Evolutionary conservation across 106 monocot species (phyloP), one percentile per base, ranked within the genome.

Genomic region (Apostasia ramifera): DNA sequence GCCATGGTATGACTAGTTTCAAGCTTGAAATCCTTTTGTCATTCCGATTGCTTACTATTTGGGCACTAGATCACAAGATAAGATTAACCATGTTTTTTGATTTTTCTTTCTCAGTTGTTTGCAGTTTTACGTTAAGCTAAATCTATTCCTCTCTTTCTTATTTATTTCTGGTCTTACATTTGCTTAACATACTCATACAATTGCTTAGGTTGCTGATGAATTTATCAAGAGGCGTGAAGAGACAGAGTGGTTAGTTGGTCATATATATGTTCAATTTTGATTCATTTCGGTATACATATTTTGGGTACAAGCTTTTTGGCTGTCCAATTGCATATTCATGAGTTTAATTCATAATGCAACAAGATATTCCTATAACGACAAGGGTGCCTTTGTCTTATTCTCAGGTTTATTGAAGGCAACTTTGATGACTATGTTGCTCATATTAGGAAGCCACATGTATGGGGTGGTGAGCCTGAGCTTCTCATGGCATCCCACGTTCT

Each of bases 401-500:
- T 71, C 71, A 97, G 97, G 97, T 92, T 97, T 78, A 52, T 97
- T 54, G 97, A 97, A 65, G 97, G 97, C 15, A 84, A 92, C 76
- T 97, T 97, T 75, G 89, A 97, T 73, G 70, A 71, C 45, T 97
- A 97, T 59, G 79, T 97, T 54, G 78, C 92, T 3, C 78, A 80
- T 3, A 97, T 97, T 45, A 89, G 97, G 50, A 84, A 59, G 72
- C 92, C 87, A 68, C 97, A 97, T 85, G 97, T 87, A 38, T 97
- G 97, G 97, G 97, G 97, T 57, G 97, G 97, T 44, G 92, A 97
- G 57, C 97, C 97, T 69, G 95, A 97, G 78, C 68, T 97, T 43
- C 68, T 97, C 40, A 97, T 97, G 86, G 89, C 97, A 6, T 92
- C 97, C 66, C 92, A 97, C 85, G 92, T 97, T 80, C 85, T 97